Evolutionary conservation across 176 grass and related monocot genomes (phyloP).

Genomic region (Musa troglodytarum): DNA sequence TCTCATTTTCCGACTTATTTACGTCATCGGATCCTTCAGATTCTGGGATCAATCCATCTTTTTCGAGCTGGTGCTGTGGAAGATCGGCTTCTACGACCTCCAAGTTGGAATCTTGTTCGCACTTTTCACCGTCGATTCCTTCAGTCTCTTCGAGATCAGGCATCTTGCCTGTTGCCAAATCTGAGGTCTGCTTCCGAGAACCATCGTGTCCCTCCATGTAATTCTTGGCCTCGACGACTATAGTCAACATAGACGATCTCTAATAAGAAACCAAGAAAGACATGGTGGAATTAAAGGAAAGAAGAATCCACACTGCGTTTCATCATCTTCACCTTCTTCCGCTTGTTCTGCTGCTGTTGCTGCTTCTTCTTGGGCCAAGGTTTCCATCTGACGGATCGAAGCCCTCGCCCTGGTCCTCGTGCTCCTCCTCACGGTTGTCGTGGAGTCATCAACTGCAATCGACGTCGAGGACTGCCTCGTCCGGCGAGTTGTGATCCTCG

Average conservation of each 20-base stretch:
- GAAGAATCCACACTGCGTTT: no score
- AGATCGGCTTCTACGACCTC: not conserved
- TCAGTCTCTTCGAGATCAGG: not conserved
- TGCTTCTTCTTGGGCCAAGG: slow-evolving; percentile 33
- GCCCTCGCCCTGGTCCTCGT: slow-evolving; percentile 3
- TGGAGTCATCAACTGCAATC: not conserved
- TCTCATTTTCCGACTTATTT: not conserved
- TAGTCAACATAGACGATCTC: not conserved
- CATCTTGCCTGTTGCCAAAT: not conserved
- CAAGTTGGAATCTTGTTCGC: not conserved
- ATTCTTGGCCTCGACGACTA: not conserved
- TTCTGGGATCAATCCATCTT: not conserved
- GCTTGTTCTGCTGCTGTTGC: not conserved
- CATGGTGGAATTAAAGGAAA: no score
- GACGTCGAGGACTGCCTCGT: slow-evolving; percentile 22
- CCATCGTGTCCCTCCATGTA: no score
- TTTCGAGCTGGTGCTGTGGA: no score
- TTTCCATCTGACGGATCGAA: not conserved
- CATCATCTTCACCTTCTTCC: slow-evolving; percentile 12
- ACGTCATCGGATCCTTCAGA: not conserved
- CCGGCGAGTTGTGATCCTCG: slow-evolving; percentile 7
- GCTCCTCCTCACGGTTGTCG: slow-evolving; percentile 19
- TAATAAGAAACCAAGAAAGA: not conserved
- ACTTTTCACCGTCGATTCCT: not conserved
- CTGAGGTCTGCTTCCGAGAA: not conserved